A percentile compares a stretch with the other conserved stretches of the same genome.
These are phyloP conservation scores for Thraustotheca clavata DNA, from an alignment of 352 stramenopile genomes.

Conservation along the genomic window DNA sequence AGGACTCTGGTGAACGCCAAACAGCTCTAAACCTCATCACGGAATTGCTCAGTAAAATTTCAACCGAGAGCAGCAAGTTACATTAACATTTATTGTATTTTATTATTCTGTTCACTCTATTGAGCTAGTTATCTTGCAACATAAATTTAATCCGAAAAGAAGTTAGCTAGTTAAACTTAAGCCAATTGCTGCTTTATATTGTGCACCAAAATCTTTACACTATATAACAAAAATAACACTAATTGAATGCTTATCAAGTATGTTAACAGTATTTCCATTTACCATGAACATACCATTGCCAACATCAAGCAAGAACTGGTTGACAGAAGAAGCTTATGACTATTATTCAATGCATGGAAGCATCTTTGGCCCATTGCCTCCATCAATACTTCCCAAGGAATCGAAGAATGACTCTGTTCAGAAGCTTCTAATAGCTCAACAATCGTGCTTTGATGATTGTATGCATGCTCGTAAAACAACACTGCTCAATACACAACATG, in stretches of 20 bases:
- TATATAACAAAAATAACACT: too few relatives aligned
- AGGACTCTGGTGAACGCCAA: background rate
- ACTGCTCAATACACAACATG: background rate
- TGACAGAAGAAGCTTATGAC: constrained; percentile 11
- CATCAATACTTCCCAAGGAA: background rate
- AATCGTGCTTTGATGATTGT: background rate
- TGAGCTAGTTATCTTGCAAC: too few relatives aligned
- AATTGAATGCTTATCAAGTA: too few relatives aligned
- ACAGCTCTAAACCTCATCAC: background rate
- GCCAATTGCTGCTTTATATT: too few relatives aligned
- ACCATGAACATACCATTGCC: background rate
- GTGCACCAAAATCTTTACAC: too few relatives aligned
- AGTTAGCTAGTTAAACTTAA: too few relatives aligned
- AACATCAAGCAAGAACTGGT: background rate
- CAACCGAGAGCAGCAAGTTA: too few relatives aligned
- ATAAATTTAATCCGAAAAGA: too few relatives aligned
- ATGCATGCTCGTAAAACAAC: constrained; percentile 8
- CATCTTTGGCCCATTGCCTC: background rate
- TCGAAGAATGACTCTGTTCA: too few relatives aligned
- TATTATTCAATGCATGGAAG: constrained; percentile 5
- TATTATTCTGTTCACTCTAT: too few relatives aligned
- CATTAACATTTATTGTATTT: too few relatives aligned
- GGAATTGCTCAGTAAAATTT: constrained; percentile 7
- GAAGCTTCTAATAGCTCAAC: background rate
- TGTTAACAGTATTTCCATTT: too few relatives aligned